Conservation (phyloP, 768 basidiomycete genomes). For the Neoboletus subvelutipes region DNA sequence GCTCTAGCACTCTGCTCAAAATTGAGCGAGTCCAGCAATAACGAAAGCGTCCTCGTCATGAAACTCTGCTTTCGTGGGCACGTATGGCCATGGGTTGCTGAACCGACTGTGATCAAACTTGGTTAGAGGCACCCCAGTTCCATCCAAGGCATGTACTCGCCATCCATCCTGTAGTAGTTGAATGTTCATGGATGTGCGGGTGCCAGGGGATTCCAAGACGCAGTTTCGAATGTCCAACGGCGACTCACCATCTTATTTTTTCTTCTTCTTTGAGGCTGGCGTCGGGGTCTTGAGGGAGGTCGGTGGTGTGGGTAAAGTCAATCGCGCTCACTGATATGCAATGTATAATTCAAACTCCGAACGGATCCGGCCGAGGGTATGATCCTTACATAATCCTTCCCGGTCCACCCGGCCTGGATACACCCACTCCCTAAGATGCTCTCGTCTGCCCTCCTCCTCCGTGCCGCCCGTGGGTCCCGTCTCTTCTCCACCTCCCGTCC, state of each 20-base stretch:
- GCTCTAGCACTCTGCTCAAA: constrained; percentile 46
- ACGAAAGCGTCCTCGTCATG: constrained; percentile 39
- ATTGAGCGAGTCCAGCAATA: constrained; percentile 42
- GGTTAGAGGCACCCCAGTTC: constrained; percentile 21
- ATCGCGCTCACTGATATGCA: neutral
- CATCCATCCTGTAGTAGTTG: constrained; percentile 46
- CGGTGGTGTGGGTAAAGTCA: neutral
- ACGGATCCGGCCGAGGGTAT: constrained; percentile 20
- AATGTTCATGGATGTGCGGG: constrained; percentile 37
- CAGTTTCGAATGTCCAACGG: constrained; percentile 14
- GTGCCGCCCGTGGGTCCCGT: constrained; percentile 7
- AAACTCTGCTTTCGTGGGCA: constrained; percentile 39
- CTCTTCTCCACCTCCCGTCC: constrained; percentile 17
- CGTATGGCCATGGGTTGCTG: constrained; percentile 17
- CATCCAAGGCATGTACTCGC: constrained; percentile 45
- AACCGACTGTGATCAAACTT: constrained; percentile 18
- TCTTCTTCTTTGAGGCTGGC: constrained; percentile 40
- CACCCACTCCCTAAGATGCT: neutral
- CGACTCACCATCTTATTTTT: constrained; percentile 50
- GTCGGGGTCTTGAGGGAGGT: constrained; percentile 22
- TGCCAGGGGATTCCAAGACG: constrained; percentile 40
- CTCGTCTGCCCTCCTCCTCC: constrained; percentile 10
- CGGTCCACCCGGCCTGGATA: neutral
- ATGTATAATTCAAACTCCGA: constrained; percentile 15
- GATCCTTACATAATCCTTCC: constrained; percentile 7